A percentile compares a stretch with the other conserved stretches of the same genome.
phyloP scores from a whole-genome alignment of 495 filamentous ascomycete genomes.

The Podospora fimiseda region DNA sequence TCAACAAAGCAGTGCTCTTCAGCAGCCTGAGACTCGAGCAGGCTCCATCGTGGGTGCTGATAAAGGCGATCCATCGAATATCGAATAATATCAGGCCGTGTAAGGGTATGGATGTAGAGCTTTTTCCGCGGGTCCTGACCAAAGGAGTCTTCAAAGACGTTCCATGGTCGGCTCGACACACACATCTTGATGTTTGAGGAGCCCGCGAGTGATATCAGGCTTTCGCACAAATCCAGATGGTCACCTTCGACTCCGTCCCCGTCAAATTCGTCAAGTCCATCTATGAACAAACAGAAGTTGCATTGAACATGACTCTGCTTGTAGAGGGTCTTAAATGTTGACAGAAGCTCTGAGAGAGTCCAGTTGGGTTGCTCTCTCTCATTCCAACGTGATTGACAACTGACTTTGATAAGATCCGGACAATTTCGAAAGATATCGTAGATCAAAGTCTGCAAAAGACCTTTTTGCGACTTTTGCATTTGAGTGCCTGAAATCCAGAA shows the following conservation, averaged over 20 bases:
- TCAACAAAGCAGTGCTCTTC: background rate
- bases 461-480: too few relatives aligned
- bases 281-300: too few relatives aligned
- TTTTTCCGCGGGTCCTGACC: background rate
- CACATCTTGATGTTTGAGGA: slow-evolving; percentile 1
- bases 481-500: too few relatives aligned
- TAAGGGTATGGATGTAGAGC: slow-evolving; percentile 4
- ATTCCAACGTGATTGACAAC: too few relatives aligned
- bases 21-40: background rate
- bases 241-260: background rate
- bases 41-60: background rate
- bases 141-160: slow-evolving; percentile 5
- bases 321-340: too few relatives aligned
- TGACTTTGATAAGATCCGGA: too few relatives aligned
- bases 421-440: too few relatives aligned
- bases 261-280: slow-evolving; percentile 3
- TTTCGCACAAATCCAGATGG: background rate
- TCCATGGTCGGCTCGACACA: slow-evolving; percentile 5
- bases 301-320: too few relatives aligned
- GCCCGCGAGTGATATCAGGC: background rate
- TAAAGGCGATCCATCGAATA: background rate
- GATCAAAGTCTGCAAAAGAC: too few relatives aligned
- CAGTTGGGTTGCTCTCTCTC: too few relatives aligned
- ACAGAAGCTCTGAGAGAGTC: too few relatives aligned
- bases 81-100: background rate